Base-by-base conservation (phyloP, 2,329 filamentous ascomycete species). In the Fusarium piperis region DNA sequence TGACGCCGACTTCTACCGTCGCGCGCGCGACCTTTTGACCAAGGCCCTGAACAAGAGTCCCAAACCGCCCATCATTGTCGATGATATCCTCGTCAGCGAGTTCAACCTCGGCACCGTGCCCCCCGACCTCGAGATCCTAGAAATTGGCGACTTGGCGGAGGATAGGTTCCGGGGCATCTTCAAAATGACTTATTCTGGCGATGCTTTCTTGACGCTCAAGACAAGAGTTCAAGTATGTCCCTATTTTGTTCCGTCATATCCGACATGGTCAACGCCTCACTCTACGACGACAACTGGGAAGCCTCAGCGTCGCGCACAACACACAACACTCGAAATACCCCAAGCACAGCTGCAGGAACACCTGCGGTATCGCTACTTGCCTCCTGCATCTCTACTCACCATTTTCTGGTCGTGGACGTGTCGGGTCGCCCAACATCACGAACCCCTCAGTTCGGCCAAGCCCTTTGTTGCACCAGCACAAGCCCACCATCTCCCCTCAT, bases 31-130 rank as follows among this genome's bases (percentile, higher is more conserved):
- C 81, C 93, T 98, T 82, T 89, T 99, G 77, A 99, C 96, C 28
- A 92, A 93, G 64, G 96, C 96, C 36, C 88, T 99, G 78, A 99
- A 99, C 88, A 98, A 98, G 84, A 96, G 94, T 61, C 95, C 95
- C 39, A 98, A 98, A 79, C 96, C 96, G 64, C 96, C 96, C 67
- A 98, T 98, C 79, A 99, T 99, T 80, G 96, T 98, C 85, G 96
- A 98, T 88, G 96, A 99, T 83, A 98, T 99, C 84, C 90, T 98
- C 81, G 96, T 99, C 74, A 97, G 94, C 82, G 96, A 99, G 85
- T 89, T 99, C 82, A 99, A 99, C 83, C 89, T 99, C 70, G 96
- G 96, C 79, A 95, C 94, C 68, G 94, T 97, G 56, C 95, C 96
- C 52, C 96, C 96, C 12, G 94, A 98, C 79, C 85, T 99, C 77